Evolutionary conservation across 176 grass and related monocot species (phyloP).

Genomic region (Musa acuminata): DNA sequence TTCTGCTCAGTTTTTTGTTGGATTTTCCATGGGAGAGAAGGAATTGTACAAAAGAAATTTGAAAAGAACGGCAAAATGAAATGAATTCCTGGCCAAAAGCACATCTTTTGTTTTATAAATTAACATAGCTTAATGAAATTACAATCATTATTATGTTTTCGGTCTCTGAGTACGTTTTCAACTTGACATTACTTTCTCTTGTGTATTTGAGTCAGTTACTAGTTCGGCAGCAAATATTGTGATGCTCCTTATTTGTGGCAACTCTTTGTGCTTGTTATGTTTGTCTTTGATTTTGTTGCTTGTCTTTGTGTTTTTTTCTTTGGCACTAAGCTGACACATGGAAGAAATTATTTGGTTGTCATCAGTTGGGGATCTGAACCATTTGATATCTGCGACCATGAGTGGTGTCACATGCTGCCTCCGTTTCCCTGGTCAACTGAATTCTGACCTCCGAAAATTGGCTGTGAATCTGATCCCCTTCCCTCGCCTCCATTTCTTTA

Average conservation of each 20-base stretch:
- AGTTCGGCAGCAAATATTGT: background rate
- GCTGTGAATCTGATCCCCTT: constrained; percentile 1
- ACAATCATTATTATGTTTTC: too few species aligned
- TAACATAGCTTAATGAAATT: too few species aligned
- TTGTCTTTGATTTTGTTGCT: too few species aligned
- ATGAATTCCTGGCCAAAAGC: too few species aligned
- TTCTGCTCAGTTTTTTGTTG: too few species aligned
- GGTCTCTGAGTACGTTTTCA: too few species aligned
- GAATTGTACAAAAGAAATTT: too few species aligned
- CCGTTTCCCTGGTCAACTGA: background rate
- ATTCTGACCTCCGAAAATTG: background rate
- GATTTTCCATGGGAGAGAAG: too few species aligned
- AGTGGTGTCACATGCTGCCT: background rate
- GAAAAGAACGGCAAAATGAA: too few species aligned
- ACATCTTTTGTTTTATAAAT: too few species aligned
- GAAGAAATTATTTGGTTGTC: background rate
- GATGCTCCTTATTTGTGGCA: background rate
- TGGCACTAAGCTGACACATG: background rate
- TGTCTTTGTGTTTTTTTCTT: background rate
- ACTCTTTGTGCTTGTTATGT: background rate
- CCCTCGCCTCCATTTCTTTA: constrained; percentile 15
- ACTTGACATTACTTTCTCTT: too few species aligned
- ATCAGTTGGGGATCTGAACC: background rate
- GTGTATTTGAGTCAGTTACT: background rate
- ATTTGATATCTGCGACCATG: background rate